Conservation (phyloP, 2,329 filamentous ascomycete genomes). For the Pseudocercospora vitis region DNA sequence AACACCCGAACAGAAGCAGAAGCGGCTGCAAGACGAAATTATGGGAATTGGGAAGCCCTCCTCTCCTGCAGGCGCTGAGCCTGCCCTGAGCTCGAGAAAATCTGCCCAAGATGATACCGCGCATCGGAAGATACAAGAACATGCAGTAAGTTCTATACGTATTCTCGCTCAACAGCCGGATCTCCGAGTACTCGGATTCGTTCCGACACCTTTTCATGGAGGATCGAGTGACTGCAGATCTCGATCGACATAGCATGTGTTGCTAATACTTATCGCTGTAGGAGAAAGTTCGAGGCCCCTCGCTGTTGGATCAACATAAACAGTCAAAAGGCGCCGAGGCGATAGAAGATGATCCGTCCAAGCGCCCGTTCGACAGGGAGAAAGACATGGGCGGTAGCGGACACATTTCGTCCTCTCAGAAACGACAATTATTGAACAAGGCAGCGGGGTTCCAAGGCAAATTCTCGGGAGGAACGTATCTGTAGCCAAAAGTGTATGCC, state of each 20-base stretch:
- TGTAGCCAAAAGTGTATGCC: no score
- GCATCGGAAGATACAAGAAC: conserved; percentile 54
- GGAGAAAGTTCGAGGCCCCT: conserved; percentile 45
- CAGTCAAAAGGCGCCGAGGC: conserved; percentile 57
- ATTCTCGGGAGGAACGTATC: conserved; percentile 71
- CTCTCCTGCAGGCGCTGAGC: conserved; percentile 38
- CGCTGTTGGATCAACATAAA: conserved; percentile 50
- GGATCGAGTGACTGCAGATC: background rate
- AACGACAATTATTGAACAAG: conserved; percentile 74
- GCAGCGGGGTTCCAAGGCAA: conserved; percentile 78
- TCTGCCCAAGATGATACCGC: conserved; percentile 22
- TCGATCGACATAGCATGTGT: background rate
- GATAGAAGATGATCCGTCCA: conserved; percentile 76
- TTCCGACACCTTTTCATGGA: background rate
- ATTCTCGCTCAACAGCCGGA: background rate
- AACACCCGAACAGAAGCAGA: conserved; percentile 82
- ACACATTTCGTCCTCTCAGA: conserved; percentile 66
- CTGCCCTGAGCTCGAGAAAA: conserved; percentile 17
- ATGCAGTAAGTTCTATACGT: conserved; percentile 60
- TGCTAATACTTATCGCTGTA: conserved; percentile 34
- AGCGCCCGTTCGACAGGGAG: conserved; percentile 82
- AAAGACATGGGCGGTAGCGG: conserved; percentile 86
- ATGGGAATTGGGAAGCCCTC: conserved; percentile 65
- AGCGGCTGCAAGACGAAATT: conserved; percentile 76
- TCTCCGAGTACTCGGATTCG: background rate